Evolutionary conservation across 2,329 filamentous ascomycete species (phyloP), one percentile per base, ranked within the genome.

Genomic region (Claviceps capensis): DNA sequence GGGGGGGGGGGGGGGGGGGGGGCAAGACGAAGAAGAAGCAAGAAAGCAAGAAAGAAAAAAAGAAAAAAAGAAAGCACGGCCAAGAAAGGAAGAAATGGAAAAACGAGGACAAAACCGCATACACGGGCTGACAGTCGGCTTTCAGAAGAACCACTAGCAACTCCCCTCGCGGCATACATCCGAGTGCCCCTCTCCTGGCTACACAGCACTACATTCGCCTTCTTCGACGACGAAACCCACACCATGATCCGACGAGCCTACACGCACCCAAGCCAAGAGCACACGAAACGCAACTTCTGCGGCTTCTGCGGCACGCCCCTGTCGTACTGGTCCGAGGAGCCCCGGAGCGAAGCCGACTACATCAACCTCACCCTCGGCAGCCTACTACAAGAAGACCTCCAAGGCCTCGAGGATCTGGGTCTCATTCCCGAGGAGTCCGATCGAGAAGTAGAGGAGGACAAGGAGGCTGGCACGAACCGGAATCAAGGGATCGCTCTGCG

Each of bases 281-380:
- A 77, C 59, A 73, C 79, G 1, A 81, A 85, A 63, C 81, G 87
- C 48, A 79, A 88, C 58, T 96, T 96, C 67, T 96, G 90, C 68
- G 90, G 90, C 23, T 94, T 86, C 70, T 95, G 90, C 65, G 90
- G 90, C 50, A 95, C 89, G 0, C 85, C 86, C 13, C 72, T 96
- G 51, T 85, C 84, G 0, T 88, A 84, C 60, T 95, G 88, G 88
- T 84, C 82, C 47, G 89, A 95, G 65, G 68, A 79, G 23, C 85
- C 86, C 0, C 70, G 67, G 1, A 74, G 73, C 49, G 86, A 93
- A 63, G 83, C 84, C 13, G 81, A 89, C 7, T 91, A 79, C 63
- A 88, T 96, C 69, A 83, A 82, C 54, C 72, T 95, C 53, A 86
- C 88, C 0, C 72, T 95, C n/a, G 87, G 87, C 5, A 91, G 84